These are phyloP conservation scores for Martensiomyces pterosporus DNA, from an alignment of 192 early-diverging fungal species.

Conservation along the genomic window DNA sequence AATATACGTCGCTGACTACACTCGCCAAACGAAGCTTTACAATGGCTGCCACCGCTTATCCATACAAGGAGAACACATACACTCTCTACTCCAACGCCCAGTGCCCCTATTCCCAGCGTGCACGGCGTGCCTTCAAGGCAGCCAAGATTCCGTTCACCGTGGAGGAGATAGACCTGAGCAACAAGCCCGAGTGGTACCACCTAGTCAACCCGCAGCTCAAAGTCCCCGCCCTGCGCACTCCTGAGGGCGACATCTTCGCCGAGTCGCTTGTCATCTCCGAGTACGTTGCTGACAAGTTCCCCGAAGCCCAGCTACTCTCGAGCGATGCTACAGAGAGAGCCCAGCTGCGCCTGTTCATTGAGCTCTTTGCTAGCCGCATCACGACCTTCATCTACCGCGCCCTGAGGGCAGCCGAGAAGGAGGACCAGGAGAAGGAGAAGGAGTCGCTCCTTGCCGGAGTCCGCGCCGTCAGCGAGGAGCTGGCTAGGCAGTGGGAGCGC, in stretches of 20 bases:
- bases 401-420: neutral
- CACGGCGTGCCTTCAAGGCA: constrained; percentile 55
- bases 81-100: constrained; percentile 49
- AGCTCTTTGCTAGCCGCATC: constrained; percentile 2
- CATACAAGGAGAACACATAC: constrained; percentile 9
- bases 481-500: constrained; percentile 2
- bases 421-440: neutral
- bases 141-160: constrained; percentile 42
- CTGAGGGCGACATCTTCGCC: constrained; percentile 45
- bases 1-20: neutral
- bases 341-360: constrained; percentile 1
- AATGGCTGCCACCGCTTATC: constrained; percentile 3
- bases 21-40: neutral
- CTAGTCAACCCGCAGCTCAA: constrained; percentile 56
- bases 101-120: constrained; percentile 65
- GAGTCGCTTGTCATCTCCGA: constrained; percentile 59
- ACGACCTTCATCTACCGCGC: neutral
- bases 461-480: neutral
- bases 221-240: constrained; percentile 53
- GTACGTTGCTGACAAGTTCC: constrained; percentile 54
- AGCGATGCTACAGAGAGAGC: neutral
- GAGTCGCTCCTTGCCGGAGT: constrained; percentile 3
- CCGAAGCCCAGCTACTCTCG: constrained; percentile 25
- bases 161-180: constrained; percentile 57
- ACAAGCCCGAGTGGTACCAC: constrained; percentile 55